Evolutionary conservation across 108 stramenopile species (phyloP), one percentile per base, ranked within the genome.

Genomic region (Skeletonema menzelii): DNA sequence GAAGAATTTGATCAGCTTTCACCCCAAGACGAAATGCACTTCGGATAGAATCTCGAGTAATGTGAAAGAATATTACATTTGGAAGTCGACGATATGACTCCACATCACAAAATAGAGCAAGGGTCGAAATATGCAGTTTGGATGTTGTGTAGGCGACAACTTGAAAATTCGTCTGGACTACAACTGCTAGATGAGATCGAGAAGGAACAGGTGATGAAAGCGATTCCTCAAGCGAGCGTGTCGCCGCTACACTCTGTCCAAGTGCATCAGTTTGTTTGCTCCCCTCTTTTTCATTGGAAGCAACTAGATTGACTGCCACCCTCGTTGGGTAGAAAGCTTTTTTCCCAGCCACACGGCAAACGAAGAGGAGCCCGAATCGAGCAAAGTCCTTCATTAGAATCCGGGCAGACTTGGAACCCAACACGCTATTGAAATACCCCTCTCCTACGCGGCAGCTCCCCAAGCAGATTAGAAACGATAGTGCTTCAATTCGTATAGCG

Each of bases 111-210:
- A 97, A 97, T 4, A 97, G 66, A 8, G 84, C 87, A 66, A 97
- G 70, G 80, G 94, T 95, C 69, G 86, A 85, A 20, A 97, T 80
- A 46, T 95, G 94, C 27, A 97, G 77, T 61, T 86, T 84, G 12
- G 80, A 77, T 42, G 86, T 90, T 3, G 93, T 94, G 71, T 97
- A 97, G 34, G 96, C 96, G 59, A 88, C 88, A 8, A 97, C 77
- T 65, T 94, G 91, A 75, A 95, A 95, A 67, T 97, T 97, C 15
- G 96, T 97, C 67, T 97, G 94, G 8, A 94, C 93, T 31, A 97
- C 88, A 59, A 97, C 81, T 34, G 91, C 93, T 35, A 94, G 58
- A 72, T 94, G 93, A 44, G 87, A 86, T 38, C 82, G 69, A 38
- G 87, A 82, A 8, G 93, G 93, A 2, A 62, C 59, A 0, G 93